A percentile compares a stretch with the other conserved stretches of the same genome.
Evolutionary conservation across 2,329 filamentous ascomycete genomes (phyloP).

Genomic region (Colletotrichum sp.): DNA sequence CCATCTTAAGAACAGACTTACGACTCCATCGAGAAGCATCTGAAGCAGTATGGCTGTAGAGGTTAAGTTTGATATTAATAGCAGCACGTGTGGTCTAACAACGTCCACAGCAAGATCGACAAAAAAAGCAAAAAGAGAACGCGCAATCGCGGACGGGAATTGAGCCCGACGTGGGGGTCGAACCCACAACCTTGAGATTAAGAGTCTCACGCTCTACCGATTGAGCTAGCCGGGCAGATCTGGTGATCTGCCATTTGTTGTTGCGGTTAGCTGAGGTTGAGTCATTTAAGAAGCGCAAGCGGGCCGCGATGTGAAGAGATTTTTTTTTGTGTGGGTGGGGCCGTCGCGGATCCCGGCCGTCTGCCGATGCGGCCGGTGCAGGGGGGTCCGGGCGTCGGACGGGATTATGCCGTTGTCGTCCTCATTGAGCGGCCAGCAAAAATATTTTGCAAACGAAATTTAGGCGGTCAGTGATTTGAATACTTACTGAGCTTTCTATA

Average conservation of each 20-base stretch:
- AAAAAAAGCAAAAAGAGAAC: not conserved
- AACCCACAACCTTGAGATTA: slow-evolving; percentile 37
- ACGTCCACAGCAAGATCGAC: too few species aligned
- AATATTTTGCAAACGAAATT: too few species aligned
- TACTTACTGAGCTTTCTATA: too few species aligned
- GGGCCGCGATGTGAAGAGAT: not conserved
- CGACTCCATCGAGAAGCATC: too few species aligned
- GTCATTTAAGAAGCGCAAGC: not conserved
- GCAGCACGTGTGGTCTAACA: too few species aligned
- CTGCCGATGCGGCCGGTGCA: not conserved
- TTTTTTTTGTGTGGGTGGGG: not conserved
- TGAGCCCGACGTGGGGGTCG: slow-evolving; percentile 30
- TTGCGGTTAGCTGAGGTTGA: rapidly evolving
- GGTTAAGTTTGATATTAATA: too few species aligned
- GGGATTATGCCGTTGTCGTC: not conserved
- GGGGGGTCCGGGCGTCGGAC: not conserved
- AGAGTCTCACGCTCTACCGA: slow-evolving; percentile 78
- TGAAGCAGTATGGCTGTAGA: too few species aligned
- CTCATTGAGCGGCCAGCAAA: not conserved
- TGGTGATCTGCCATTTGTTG: not conserved
- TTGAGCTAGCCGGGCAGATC: slow-evolving; percentile 59
- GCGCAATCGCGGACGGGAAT: slow-evolving; percentile 18
- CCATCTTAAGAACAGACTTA: too few species aligned
- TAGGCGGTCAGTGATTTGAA: too few species aligned
- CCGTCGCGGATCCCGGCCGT: not conserved